A percentile compares a stretch with the other conserved stretches of the same genome.
Evolutionary conservation across 75 land plant genomes (phyloP).

Genomic region (Isoetes taiwanensis): DNA sequence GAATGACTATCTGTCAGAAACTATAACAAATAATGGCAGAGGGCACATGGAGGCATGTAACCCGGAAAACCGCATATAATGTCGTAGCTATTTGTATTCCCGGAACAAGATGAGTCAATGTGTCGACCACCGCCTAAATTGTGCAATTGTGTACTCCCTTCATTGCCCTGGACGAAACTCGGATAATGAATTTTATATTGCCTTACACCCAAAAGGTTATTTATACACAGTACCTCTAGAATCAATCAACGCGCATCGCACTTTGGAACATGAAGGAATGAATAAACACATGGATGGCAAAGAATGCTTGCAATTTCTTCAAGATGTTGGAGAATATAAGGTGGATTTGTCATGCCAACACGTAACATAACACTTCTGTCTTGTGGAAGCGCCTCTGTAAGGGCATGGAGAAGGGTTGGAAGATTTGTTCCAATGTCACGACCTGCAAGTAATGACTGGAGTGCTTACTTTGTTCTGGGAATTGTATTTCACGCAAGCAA

Average conservation of each 20-base stretch:
- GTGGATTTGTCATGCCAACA: slow-evolving; percentile 98
- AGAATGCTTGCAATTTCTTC: slow-evolving; percentile 76
- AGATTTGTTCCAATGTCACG: slow-evolving; percentile 79
- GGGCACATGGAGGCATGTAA: slow-evolving; percentile 9
- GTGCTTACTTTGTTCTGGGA: no score
- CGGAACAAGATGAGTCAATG: slow-evolving; percentile 62
- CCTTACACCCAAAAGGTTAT: background rate
- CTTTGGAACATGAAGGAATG: slow-evolving; percentile 95
- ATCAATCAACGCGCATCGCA: slow-evolving; percentile 75
- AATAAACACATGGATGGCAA: slow-evolving; percentile 75
- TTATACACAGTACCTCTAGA: slow-evolving; percentile 43
- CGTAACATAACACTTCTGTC: slow-evolving; percentile 88
- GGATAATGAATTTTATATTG: background rate
- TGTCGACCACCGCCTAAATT: slow-evolving; percentile 83
- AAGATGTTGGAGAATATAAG: slow-evolving; percentile 81
- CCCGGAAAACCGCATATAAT: slow-evolving; percentile 97
- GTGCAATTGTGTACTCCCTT: slow-evolving; percentile 81
- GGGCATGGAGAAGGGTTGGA: slow-evolving; percentile 60
- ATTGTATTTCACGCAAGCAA: no score
- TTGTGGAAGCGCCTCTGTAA: slow-evolving; percentile 74
- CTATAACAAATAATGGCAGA: background rate
- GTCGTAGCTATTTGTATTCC: slow-evolving; percentile 97
- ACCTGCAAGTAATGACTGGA: no score
- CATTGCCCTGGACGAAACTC: slow-evolving; percentile 63
- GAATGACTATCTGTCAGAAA: background rate